phyloP scores from a whole-genome alignment of 805 yeast species.

The Cyberlindnera meyerae region DNA sequence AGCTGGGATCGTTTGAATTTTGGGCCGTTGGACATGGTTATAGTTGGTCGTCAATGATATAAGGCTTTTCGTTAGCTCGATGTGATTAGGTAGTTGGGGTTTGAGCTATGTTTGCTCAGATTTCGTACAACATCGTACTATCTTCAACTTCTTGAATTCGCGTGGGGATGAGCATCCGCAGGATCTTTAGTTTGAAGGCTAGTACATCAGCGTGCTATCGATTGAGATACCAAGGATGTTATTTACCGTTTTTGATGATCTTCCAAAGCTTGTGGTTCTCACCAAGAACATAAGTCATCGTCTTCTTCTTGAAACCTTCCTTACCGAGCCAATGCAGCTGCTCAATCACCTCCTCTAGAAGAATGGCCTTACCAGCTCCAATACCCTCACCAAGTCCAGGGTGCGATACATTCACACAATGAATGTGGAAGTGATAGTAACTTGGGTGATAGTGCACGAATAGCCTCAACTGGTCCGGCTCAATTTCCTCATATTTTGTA shows the following conservation, averaged over 20 bases:
- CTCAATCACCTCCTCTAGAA: conserved; percentile 78
- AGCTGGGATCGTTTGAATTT: conserved; percentile 12
- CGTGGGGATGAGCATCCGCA: too few relatives aligned
- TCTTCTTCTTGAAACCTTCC: conserved; percentile 53
- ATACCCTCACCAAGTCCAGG: conserved; percentile 66
- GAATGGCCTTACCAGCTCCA: conserved; percentile 72
- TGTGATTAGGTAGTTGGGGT: too few relatives aligned
- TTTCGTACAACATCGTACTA: too few relatives aligned
- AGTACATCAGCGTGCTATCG: too few relatives aligned
- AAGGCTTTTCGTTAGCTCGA: too few relatives aligned
- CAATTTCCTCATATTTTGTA: conserved; percentile 38
- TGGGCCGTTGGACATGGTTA: too few relatives aligned
- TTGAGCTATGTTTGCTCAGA: too few relatives aligned
- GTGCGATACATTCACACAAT: conserved; percentile 71
- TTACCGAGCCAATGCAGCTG: conserved; percentile 49
- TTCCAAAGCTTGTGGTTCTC: conserved; percentile 77
- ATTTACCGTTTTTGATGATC: conserved; percentile 1
- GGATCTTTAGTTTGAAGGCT: too few relatives aligned
- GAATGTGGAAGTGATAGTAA: conserved; percentile 92
- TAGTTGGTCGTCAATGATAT: too few relatives aligned
- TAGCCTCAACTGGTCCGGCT: conserved; percentile 56
- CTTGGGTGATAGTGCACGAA: conserved; percentile 95
- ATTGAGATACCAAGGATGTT: conserved; percentile 1
- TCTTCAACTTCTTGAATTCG: too few relatives aligned
- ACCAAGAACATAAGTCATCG: conserved; percentile 63